Evolutionary conservation across 1,284 basidiomycete species (phyloP), one percentile per base, ranked within the genome.

Genomic region (Volvariella volvacea): DNA sequence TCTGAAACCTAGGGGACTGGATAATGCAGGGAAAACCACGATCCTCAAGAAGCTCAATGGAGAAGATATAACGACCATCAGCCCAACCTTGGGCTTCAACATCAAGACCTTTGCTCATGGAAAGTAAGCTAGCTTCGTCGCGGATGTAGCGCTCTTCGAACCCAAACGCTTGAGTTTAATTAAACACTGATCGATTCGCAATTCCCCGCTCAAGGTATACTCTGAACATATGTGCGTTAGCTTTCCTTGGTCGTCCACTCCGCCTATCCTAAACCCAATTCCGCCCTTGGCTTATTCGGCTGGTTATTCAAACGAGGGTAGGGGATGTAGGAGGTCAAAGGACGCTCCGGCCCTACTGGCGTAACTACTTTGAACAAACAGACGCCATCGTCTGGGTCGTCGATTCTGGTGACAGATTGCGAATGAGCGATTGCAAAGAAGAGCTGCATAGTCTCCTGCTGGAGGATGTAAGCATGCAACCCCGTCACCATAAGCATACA

Each of bases 341-440:
- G 43, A 95, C 92, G 0, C 78, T 99, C 36, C 77, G 96, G 17
- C 94, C 96, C 1, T 99, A 99, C 63, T 99, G 96, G 96, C 74
- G 92, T 25, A 99, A 99, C 65, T 99, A 99, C 67, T 99, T 99
- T 57, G 96, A 99, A 64, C 88, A 93, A 64, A 99, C 96, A 3
- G 96, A 99, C 66, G 95, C 90, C 2, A 75, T 99, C 39, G 92
- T 99, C 25, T 99, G 96, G 96, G 96, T 99, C 14, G 94, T 99
- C 28, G 96, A 99, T 68, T 94, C 91, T 0, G 81, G 87, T 34
- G 96, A 99, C 66, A 75, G 86, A 25, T 76, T 91, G 64, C 78
- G 96, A 46, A 88, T 98, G 73, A 65, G 72, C 34, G 95, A 99
- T 62, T 97, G 94, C 63, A 84, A 78, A 56, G 72, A 80, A 38